Percentiles rank a stretch among this genome's conserved stretches.
These are phyloP conservation scores for Neurospora sp. DNA, from an alignment of 495 filamentous ascomycete species.

Conservation along the genomic window DNA sequence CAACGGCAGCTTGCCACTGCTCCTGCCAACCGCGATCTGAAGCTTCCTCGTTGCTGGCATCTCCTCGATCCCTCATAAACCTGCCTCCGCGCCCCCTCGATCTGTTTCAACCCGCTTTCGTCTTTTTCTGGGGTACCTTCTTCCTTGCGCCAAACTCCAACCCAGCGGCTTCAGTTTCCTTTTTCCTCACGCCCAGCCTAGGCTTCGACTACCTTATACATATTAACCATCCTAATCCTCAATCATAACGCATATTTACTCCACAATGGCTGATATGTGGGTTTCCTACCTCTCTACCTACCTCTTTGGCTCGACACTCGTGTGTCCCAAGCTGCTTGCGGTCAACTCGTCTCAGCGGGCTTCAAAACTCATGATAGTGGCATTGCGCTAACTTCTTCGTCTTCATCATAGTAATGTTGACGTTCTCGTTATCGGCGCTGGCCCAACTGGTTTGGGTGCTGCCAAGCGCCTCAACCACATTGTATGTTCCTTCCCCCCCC, in stretches of 20 bases:
- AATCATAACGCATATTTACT: conserved; percentile 1
- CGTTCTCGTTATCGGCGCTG: conserved; percentile 96
- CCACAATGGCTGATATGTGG: conserved; percentile 28
- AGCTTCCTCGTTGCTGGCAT: background rate
- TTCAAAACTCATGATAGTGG: background rate
- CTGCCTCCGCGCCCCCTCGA: background rate
- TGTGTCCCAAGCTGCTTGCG: background rate
- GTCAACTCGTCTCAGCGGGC: background rate
- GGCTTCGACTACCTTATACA: background rate
- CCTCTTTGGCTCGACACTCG: background rate
- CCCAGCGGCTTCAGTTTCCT: background rate
- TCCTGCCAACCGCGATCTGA: background rate
- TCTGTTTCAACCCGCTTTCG: background rate
- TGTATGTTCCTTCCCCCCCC: conserved; percentile 41
- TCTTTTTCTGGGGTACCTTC: background rate
- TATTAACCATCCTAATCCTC: background rate
- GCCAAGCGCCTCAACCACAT: conserved; percentile 96
- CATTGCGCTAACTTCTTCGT: conserved; percentile 9
- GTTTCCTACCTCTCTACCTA: conserved; percentile 1
- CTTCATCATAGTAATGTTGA: conserved; percentile 63
- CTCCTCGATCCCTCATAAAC: background rate
- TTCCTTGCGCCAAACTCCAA: background rate
- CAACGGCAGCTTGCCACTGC: background rate
- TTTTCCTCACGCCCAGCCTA: background rate
- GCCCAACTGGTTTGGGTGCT: conserved; percentile 91